These are phyloP conservation scores for Olyra latifolia DNA, from an alignment of 176 grass and related monocot species.

Conservation along the genomic window DNA sequence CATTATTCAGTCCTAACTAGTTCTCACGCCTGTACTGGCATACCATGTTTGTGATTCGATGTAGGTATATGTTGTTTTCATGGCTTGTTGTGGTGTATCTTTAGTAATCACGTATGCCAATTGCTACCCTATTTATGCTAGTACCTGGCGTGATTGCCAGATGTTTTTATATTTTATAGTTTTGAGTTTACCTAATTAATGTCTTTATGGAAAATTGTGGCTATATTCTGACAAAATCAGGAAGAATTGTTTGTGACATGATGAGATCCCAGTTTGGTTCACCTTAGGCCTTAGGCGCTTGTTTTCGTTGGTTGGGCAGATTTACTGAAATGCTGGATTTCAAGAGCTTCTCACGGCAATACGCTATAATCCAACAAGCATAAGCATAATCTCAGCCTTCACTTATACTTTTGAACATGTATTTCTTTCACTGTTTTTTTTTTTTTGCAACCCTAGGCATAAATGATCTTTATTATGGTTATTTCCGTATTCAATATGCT, in stretches of 20 bases:
- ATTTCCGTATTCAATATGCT: background rate
- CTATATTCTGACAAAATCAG: conserved; percentile 12
- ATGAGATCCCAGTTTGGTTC: background rate
- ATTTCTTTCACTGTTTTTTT: background rate
- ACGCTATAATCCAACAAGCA: too few species aligned
- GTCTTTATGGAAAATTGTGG: background rate
- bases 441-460: background rate
- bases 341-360: too few species aligned
- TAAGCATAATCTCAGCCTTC: background rate
- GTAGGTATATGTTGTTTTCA: background rate
- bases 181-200: background rate
- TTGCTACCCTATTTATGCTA: background rate
- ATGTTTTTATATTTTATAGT: too few species aligned
- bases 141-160: conserved; percentile 2
- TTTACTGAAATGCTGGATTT: too few species aligned
- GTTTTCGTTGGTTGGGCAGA: too few species aligned
- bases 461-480: background rate
- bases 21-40: background rate
- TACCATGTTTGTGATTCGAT: background rate
- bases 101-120: background rate
- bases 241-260: background rate
- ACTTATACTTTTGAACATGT: background rate
- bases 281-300: background rate
- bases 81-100: conserved; percentile 10
- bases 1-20: background rate